Evolutionary conservation across 2,329 filamentous ascomycete species (phyloP), one percentile per base, ranked within the genome.

Genomic region (Aspergillus tamarii): DNA sequence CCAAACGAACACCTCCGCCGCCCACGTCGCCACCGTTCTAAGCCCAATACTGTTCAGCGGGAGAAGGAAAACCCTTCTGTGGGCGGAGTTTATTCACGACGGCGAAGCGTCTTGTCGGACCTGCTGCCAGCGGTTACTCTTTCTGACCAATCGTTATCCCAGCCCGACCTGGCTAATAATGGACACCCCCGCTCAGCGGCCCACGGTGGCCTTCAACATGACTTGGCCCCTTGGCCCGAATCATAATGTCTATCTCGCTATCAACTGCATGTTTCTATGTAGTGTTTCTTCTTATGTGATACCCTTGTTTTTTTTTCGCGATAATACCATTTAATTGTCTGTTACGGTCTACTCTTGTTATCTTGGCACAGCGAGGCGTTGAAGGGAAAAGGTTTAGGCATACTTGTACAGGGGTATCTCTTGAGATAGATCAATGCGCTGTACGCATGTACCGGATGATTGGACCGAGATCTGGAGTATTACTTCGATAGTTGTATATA

Each of bases 1-100:
- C 74, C 77, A 6, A 74, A 78, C 34, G 77, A 78, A 64, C 73
- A 76, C 36, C 69, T 77, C 4, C 74, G 75, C 14, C 72, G 71
- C 10, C 70, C 64, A 41, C 70, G 69, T 16, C 72, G 71, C 4
- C 70, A 69, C 53, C 69, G 68, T 50, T 21, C 23, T 45, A 57
- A 30, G 8, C 21, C 43, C 10, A 64, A 60, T 9, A 55, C 60
- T 4, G 54, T 73, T 16, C 67, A 65, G 6, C 72, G 70, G 43
- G 72, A 74, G 50, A 75, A 76, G 52, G 68, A 70, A n/a, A 75
- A 74, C 45, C 73, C 69, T 2, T 67, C 74, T 8, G 41, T 64
- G 1, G 74, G 74, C 1, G 74, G 73, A 10, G 74, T 76, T 4
- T 67, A 72, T 14, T 74, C 74, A 12, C 70, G 73, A 8, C 72